A percentile compares a stretch with the other conserved stretches of the same genome.
Conservation (phyloP, 1,284 basidiomycete species). For the Butyriboletus appendiculatus region DNA sequence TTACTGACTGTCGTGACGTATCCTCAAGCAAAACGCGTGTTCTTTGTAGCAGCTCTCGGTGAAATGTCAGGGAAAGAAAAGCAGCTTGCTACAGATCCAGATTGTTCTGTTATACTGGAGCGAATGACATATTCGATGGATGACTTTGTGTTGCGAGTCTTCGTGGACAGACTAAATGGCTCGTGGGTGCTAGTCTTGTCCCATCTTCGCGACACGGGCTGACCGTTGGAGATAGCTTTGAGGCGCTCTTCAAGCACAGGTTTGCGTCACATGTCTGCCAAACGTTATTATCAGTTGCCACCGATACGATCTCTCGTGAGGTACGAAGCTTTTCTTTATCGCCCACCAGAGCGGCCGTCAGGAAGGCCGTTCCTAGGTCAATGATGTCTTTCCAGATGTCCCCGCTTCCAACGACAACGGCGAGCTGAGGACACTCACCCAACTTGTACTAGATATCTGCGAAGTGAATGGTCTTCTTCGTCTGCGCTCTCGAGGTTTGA, state of each 20-base stretch:
- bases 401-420: slow-evolving; percentile 56
- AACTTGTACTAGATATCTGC: slow-evolving; percentile 63
- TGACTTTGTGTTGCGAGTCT: slow-evolving; percentile 87
- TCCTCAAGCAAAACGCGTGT: slow-evolving; percentile 71
- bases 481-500: slow-evolving; percentile 2
- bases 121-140: slow-evolving; percentile 90
- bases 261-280: slow-evolving; percentile 94
- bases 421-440: slow-evolving; percentile 72
- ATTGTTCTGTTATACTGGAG: slow-evolving; percentile 87
- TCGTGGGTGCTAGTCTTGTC: slow-evolving; percentile 59
- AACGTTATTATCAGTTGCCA: slow-evolving; percentile 75
- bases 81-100: slow-evolving; percentile 87
- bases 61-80: slow-evolving; percentile 89
- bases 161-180: slow-evolving; percentile 82
- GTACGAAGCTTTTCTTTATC: slow-evolving; percentile 39
- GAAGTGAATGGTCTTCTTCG: slow-evolving; percentile 49
- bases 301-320: slow-evolving; percentile 81
- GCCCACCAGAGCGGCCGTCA: background rate
- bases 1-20: slow-evolving; percentile 2
- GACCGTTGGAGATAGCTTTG: slow-evolving; percentile 49
- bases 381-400: slow-evolving; percentile 58
- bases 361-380: slow-evolving; percentile 44
- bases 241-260: slow-evolving; percentile 71
- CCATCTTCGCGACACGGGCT: slow-evolving; percentile 1
- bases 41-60: slow-evolving; percentile 80